phyloP scores from a whole-genome alignment of 345 rosid genomes.

The Citrus mangshanensis region DNA sequence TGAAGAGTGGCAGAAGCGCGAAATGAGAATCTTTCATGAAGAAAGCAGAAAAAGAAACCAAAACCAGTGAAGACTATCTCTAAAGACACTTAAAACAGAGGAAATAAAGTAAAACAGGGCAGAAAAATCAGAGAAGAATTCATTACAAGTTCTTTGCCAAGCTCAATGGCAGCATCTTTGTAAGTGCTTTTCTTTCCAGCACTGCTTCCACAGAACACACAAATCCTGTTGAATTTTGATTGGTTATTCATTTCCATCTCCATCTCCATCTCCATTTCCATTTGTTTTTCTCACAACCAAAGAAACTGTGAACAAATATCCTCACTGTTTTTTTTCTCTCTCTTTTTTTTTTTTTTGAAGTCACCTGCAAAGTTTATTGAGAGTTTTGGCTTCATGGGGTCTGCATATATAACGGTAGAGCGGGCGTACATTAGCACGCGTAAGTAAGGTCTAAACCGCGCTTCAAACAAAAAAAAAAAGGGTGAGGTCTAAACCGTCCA shows the following conservation, averaged over 20 bases:
- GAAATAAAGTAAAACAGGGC: background rate
- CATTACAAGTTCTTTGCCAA: constrained; percentile 73
- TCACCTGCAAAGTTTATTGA: background rate
- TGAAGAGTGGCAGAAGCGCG: background rate
- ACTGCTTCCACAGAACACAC: constrained; percentile 97
- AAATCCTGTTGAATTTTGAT: constrained; percentile 69
- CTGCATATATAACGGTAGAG: constrained; percentile 26
- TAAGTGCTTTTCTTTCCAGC: constrained; percentile 72
- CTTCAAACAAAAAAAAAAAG: too few relatives aligned
- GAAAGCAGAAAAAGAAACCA: background rate
- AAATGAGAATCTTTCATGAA: background rate
- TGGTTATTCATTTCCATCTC: constrained; percentile 29
- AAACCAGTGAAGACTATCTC: background rate
- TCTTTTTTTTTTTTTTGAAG: background rate
- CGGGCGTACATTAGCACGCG: constrained; percentile 22
- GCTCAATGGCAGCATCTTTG: constrained; percentile 81
- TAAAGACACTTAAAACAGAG: background rate
- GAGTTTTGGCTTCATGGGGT: constrained; percentile 4
- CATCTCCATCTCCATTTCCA: constrained; percentile 39
- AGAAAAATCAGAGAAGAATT: too few relatives aligned
- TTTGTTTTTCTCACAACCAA: constrained; percentile 11
- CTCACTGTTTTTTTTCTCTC: background rate
- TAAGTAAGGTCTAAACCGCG: background rate
- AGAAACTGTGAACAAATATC: background rate
- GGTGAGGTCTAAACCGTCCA: background rate